Base-by-base conservation (phyloP, 192 early-diverging fungal species). In the Coemansia sp. region DNA sequence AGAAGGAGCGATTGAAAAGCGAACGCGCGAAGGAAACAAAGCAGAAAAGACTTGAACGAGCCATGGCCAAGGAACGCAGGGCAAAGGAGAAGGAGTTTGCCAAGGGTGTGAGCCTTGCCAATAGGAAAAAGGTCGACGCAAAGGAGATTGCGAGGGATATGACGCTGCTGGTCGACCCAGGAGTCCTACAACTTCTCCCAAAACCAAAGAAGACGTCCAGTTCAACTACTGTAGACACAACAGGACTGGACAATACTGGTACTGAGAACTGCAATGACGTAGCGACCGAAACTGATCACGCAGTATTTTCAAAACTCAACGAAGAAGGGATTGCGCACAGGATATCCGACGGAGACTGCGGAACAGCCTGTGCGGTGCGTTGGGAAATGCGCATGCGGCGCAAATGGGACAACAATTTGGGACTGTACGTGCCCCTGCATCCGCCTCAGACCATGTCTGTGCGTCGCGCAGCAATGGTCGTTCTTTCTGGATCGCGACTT, bases 311-410 rank as follows among this genome's bases (percentile, higher is more conserved):
- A 44, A 44, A 44, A 14, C 38, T 44, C 12, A 44, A 44, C 12
- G 38, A 44, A 44, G 38, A 44, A 14, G 38, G 38, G 1, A 44
- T 44, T 44, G 38, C 38, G 0, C 38, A 44, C 38, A 44, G 38
- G 38, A 44, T 44, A 44, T 44, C 38, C 18, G 25, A 52, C 50
- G 50, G 22, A 8, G 38, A 51, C 49, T 19, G 26, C 30, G 3
- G 22, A 52, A 24, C 56, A 14, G 18, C 47, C 4, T 49, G 68
- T 24, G 57, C 54, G 1, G 56, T 79, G 7, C 30, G 32, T 25
- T 80, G 77, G 77, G 72, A 74, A 32, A 61, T 74, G 61, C 31
- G 41, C 5, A 30, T 53, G 44, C 68, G 65, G 3, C 60, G 77
- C 10, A 44, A 48, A 22, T 80, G 77, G 77, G 77, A 80, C 51